Evolutionary conservation across 257 asterid species (phyloP).

Genomic region (Handroanthus guayacan): DNA sequence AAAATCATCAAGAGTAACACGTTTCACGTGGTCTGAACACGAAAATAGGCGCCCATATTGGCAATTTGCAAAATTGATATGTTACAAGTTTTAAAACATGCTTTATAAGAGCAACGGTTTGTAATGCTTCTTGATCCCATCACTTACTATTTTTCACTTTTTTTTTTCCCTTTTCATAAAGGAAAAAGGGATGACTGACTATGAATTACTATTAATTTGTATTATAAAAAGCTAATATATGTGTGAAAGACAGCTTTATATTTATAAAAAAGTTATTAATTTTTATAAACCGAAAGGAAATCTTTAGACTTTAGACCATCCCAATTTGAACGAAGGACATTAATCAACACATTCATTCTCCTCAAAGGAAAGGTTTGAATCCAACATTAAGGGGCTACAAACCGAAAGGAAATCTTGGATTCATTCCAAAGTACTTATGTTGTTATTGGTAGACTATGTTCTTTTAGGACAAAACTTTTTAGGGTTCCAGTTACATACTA

Average conservation of each 20-base stretch:
- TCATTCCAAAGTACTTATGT: neutral
- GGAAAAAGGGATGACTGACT: neutral
- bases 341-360: neutral
- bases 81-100: neutral
- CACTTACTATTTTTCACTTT: neutral
- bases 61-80: neutral
- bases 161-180: neutral
- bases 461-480: no score
- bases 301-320: neutral
- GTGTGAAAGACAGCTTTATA: neutral
- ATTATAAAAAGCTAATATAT: neutral
- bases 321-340: conserved; percentile 6
- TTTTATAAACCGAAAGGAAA: no score
- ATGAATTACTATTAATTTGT: neutral
- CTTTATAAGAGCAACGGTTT: neutral
- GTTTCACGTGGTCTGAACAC: no score
- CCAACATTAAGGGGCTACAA: neutral
- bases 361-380: neutral
- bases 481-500: no score
- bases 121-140: neutral
- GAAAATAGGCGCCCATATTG: neutral
- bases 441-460: no score
- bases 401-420: neutral
- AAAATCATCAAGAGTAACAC: no score
- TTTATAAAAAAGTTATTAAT: no score